Conservation (phyloP, 169 alveolate species). For the Theileria sp. region DNA sequence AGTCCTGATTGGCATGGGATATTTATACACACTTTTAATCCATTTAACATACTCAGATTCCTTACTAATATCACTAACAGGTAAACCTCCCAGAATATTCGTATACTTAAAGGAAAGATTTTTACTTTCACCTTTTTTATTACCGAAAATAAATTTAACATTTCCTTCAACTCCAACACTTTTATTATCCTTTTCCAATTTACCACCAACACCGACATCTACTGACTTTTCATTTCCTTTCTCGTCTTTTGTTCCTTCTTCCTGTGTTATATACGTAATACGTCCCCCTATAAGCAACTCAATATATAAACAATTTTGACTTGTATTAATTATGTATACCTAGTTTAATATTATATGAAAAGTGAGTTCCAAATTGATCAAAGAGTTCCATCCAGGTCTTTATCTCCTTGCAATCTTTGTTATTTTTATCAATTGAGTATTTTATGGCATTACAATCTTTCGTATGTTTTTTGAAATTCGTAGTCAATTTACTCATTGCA, state of each 20-base stretch:
- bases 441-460: constrained; percentile 50
- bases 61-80: constrained; percentile 34
- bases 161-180: constrained; percentile 6
- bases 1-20: constrained; percentile 65
- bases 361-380: constrained; percentile 61
- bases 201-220: not conserved
- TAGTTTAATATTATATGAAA: constrained; percentile 46
- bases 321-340: constrained; percentile 12
- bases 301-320: not conserved
- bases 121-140: not conserved
- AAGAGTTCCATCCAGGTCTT: constrained; percentile 62
- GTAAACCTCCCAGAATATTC: constrained; percentile 60
- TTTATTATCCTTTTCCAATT: constrained; percentile 4
- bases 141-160: constrained; percentile 1
- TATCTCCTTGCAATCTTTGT: constrained; percentile 37
- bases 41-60: constrained; percentile 52
- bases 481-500: constrained; percentile 57
- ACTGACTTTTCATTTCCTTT: constrained; percentile 2
- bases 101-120: constrained; percentile 34
- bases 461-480: constrained; percentile 49
- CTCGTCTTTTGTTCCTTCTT: not conserved
- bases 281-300: constrained; percentile 34
- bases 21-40: constrained; percentile 44
- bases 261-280: constrained; percentile 34
- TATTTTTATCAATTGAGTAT: constrained; percentile 48